These are phyloP conservation scores for Apiospora arundinis DNA, from an alignment of 2,329 filamentous ascomycete genomes.

Conservation along the genomic window DNA sequence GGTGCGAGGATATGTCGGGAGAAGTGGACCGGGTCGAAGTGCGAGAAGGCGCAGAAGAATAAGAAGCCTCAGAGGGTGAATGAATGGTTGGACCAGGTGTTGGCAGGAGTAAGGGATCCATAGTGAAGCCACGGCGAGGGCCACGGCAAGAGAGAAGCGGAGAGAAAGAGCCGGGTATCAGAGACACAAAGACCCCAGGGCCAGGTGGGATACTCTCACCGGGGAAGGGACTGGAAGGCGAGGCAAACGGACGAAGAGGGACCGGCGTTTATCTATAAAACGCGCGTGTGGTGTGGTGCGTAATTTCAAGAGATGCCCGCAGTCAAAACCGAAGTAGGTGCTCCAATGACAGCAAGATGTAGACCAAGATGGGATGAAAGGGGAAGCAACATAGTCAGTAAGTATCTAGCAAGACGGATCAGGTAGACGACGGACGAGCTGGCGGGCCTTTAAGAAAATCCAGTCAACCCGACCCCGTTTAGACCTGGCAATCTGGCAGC, in stretches of 20 bases:
- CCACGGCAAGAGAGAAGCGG: too few species aligned
- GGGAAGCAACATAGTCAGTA: conserved; percentile 9
- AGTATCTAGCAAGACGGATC: conserved; percentile 1
- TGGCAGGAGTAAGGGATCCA: conserved; percentile 33
- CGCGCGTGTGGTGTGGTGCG: conserved; percentile 25
- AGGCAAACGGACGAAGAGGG: conserved; percentile 40
- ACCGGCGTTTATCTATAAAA: conserved; percentile 36
- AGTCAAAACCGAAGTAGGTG: conserved; percentile 16
- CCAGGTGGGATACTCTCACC: conserved; percentile 27
- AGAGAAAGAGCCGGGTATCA: background rate
- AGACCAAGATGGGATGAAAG: conserved; percentile 7
- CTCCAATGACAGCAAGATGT: background rate
- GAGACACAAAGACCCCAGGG: background rate
- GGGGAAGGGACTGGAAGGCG: conserved; percentile 34
- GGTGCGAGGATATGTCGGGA: conserved; percentile 31
- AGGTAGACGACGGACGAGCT: background rate
- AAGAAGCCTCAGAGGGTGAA: conserved; percentile 38
- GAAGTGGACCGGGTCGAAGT: conserved; percentile 37
- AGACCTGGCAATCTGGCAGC: conserved; percentile 10
- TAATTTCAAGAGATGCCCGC: background rate
- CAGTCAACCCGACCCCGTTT: background rate
- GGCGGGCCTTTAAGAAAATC: background rate
- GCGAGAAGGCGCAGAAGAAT: conserved; percentile 36
- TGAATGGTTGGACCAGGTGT: conserved; percentile 30
- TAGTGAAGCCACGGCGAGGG: conserved; percentile 31